These are phyloP conservation scores for Colletotrichum sp. DNA, from an alignment of 2,329 filamentous ascomycete species.

Conservation along the genomic window DNA sequence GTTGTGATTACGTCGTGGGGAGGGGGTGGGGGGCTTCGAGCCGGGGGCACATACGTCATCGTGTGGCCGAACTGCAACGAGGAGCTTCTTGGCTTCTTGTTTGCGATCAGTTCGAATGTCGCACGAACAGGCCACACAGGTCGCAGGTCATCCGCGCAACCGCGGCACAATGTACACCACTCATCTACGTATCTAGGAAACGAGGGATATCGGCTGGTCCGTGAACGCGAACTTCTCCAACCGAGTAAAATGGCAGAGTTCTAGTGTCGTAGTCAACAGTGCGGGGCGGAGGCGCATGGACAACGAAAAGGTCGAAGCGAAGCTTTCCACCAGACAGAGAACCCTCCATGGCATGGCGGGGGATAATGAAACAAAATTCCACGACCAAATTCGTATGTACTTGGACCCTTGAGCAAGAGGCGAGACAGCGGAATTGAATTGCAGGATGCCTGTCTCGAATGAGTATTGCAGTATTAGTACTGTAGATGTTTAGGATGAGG, in stretches of 20 bases:
- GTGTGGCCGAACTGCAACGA: not conserved
- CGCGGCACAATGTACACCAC: not conserved
- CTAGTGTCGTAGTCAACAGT: not conserved
- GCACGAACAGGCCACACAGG: not conserved
- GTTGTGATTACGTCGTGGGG: not conserved
- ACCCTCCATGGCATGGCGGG: not conserved
- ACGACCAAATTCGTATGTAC: not conserved
- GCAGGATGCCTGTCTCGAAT: not conserved
- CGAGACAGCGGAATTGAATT: not conserved
- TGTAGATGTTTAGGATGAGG: not conserved
- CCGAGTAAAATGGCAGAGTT: not conserved
- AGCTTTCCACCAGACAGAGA: not conserved
- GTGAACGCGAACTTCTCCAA: not conserved
- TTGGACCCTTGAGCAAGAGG: not conserved
- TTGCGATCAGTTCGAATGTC: not conserved
- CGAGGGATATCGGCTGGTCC: not conserved
- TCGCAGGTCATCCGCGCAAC: not conserved
- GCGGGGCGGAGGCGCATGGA: not conserved
- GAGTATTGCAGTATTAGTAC: not conserved
- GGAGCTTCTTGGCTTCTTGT: not conserved
- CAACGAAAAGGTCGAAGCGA: not conserved
- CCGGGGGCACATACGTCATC: slow-evolving; percentile 4
- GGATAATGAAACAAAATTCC: not conserved
- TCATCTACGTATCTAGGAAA: not conserved
- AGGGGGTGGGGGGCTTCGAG: not conserved